Evolutionary conservation across 2,329 filamentous ascomycete species (phyloP).

Genomic region (Bimuria novae-zelandiae): DNA sequence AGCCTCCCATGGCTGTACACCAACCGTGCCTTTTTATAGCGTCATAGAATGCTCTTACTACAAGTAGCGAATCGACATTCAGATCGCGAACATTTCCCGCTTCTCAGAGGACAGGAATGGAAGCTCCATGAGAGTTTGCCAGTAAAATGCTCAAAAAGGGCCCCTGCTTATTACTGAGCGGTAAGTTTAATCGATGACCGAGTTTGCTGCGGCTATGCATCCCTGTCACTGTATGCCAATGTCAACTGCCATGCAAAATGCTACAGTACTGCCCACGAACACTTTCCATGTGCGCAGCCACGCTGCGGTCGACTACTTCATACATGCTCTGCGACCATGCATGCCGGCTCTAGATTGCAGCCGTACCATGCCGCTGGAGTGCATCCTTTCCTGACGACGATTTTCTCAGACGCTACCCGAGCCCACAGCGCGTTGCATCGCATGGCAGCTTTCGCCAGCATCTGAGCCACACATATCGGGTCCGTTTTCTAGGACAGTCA

Average conservation of each 20-base stretch:
- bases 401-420: conserved; percentile 17
- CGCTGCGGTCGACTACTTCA: conserved; percentile 15
- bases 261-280: conserved; percentile 1
- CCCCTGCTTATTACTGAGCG: conserved; percentile 15
- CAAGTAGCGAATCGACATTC: conserved; percentile 1
- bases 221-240: conserved; percentile 10
- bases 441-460: conserved; percentile 25
- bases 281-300: conserved; percentile 25
- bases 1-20: background rate
- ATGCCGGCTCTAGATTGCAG: conserved; percentile 11
- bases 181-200: conserved; percentile 25
- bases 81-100: background rate
- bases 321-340: conserved; percentile 14
- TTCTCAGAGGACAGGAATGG: background rate
- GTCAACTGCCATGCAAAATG: conserved; percentile 10
- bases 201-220: conserved; percentile 19
- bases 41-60: background rate
- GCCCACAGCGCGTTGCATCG: conserved; percentile 38
- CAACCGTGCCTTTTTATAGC: background rate
- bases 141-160: background rate
- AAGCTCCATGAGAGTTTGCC: background rate
- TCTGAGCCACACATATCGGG: conserved; percentile 26
- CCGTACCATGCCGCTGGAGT: conserved; percentile 12
- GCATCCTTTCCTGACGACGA: background rate
- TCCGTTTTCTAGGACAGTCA: conserved; percentile 38